Percentiles rank a stretch among this genome's conserved stretches.
phyloP scores from a whole-genome alignment of 345 rosid genomes.

The Combretum micranthum region DNA sequence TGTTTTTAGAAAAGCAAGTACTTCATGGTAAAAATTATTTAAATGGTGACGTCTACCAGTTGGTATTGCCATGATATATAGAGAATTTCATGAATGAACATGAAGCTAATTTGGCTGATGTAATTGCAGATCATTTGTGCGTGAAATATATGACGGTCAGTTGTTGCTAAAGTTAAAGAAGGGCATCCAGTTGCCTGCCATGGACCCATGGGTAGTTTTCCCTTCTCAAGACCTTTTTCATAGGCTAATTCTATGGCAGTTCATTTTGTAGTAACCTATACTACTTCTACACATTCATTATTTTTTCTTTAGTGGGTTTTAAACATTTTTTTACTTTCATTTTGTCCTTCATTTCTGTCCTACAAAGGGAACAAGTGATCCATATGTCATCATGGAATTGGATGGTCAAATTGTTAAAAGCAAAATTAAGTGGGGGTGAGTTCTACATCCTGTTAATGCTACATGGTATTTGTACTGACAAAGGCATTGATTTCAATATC shows the following conservation, averaged over 20 bases:
- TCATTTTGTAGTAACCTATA: background rate
- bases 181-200: constrained; percentile 72
- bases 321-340: background rate
- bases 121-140: constrained; percentile 63
- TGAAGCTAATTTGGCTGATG: background rate
- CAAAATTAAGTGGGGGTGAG: constrained; percentile 73
- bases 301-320: constrained; percentile 4
- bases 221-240: too few species aligned
- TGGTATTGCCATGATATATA: background rate
- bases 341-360: constrained; percentile 6
- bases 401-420: constrained; percentile 88
- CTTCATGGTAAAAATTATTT: background rate
- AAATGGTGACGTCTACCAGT: background rate
- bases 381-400: constrained; percentile 77
- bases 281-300: background rate
- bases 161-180: constrained; percentile 65
- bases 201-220: constrained; percentile 83
- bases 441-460: background rate
- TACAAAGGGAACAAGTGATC: constrained; percentile 81
- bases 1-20: too few species aligned
- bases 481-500: too few species aligned
- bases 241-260: too few species aligned
- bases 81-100: background rate
- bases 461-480: too few species aligned
- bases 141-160: constrained; percentile 80